These are phyloP conservation scores for Austroboletus niveus DNA, from an alignment of 1,284 basidiomycete species.

Conservation along the genomic window DNA sequence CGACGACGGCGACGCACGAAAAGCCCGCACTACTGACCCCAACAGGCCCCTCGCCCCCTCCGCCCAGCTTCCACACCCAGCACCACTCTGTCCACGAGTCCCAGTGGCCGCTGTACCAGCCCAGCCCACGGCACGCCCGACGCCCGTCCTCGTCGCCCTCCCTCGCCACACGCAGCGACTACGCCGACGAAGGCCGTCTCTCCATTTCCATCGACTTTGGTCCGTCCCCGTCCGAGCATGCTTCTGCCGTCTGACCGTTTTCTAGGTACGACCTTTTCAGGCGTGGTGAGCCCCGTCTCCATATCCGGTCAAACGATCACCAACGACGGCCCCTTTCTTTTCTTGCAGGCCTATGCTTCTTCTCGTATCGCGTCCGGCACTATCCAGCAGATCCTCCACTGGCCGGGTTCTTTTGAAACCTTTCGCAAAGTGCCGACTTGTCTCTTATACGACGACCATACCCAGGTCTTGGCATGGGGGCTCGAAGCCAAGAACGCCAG, in stretches of 20 bases:
- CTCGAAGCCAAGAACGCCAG: slow-evolving; percentile 76
- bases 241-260: neutral
- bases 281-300: slow-evolving; percentile 55
- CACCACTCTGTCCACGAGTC: slow-evolving; percentile 21
- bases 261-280: slow-evolving; percentile 77
- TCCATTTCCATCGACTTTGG: slow-evolving; percentile 80
- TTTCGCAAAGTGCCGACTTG: slow-evolving; percentile 83
- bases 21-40: slow-evolving; percentile 21
- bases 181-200: slow-evolving; percentile 59
- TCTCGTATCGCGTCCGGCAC: slow-evolving; percentile 75
- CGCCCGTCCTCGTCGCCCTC: slow-evolving; percentile 24
- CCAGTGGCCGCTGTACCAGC: slow-evolving; percentile 37
- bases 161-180: neutral
- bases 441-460: slow-evolving; percentile 68
- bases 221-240: slow-evolving; percentile 32
- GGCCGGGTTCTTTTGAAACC: slow-evolving; percentile 77
- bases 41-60: slow-evolving; percentile 29
- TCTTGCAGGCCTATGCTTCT: slow-evolving; percentile 70
- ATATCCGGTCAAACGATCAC: neutral
- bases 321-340: neutral
- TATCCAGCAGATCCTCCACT: slow-evolving; percentile 75
- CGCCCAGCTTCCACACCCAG: slow-evolving; percentile 18
- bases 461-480: slow-evolving; percentile 73
- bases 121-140: slow-evolving; percentile 35
- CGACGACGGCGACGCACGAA: slow-evolving; percentile 11